Evolutionary conservation across 306 rosid genomes (phyloP), one percentile per base, ranked within the genome.

Genomic region (Cucurbita maxima): DNA sequence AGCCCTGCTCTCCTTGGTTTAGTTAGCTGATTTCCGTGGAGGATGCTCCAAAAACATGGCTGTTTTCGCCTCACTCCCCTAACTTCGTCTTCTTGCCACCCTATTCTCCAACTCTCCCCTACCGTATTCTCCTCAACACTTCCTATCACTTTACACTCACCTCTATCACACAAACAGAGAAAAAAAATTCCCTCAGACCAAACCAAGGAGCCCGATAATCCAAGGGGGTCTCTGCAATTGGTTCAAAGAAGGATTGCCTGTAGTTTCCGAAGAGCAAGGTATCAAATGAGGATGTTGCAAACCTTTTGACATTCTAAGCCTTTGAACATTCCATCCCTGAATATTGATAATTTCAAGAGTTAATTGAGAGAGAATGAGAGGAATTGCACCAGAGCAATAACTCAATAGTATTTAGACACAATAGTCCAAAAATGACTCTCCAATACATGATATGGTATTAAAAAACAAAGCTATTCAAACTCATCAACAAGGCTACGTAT

Each of bases 201-300:
- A 25, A 25, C 25, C 25, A 25, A 25, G 25, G 25, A 25, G 25
- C 2, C 25, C 1, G 25, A 25, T 25, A 25, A 25, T 25, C 59
- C 96, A 94, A 82, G 99, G 97, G 5, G 99, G 99, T 56, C 96
- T 94, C 63, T 91, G 91, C 63, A 0, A 77, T 22, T 94, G 99
- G 99, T 85, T 77, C 74, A 91, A 89, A 78, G 92, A 88, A 79
- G 99, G 40, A 25, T 79, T 94, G 45, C 97, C 97, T 6, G 22
- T 50, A 34, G 87, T 76, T 64, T 55, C 89, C 11, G 96, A 87
- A 79, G 92, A 85, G 47, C 86, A 56, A 36, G 30, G 16, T 71
- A 37, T 15, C 45, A 3, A 30, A 30, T 30, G 34, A 30, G 34
- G 34, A 30, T 30, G 34, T 30, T 30, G 34, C 34, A 30, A 30